These are phyloP conservation scores for Nasturtium officinale DNA, from an alignment of 345 rosid genomes.

Conservation along the genomic window DNA sequence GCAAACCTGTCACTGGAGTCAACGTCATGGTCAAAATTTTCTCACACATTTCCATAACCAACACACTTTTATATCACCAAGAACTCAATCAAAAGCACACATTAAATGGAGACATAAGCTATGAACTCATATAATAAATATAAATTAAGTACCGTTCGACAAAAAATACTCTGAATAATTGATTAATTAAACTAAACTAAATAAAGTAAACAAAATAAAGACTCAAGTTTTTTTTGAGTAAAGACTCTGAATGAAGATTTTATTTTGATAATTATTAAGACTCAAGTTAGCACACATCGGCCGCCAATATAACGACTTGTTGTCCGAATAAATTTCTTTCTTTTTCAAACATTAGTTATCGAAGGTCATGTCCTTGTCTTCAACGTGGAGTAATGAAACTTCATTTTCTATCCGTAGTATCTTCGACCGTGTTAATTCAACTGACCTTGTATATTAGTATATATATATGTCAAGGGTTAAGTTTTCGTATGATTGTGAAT, in stretches of 20 bases:
- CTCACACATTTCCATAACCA: slow-evolving; percentile 28
- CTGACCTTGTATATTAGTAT: neutral
- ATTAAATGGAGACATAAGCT: slow-evolving; percentile 37
- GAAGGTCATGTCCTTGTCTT: slow-evolving; percentile 13
- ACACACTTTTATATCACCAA: slow-evolving; percentile 23
- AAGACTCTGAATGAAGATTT: no score
- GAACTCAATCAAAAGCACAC: slow-evolving; percentile 25
- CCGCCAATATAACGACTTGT: neutral
- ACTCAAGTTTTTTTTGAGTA: no score
- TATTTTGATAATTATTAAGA: no score
- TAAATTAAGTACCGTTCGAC: neutral
- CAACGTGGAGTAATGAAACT: neutral
- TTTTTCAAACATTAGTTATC: neutral
- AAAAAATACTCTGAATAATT: neutral
- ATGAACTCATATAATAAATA: neutral
- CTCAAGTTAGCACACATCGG: neutral
- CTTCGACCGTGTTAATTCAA: neutral
- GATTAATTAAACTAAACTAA: neutral
- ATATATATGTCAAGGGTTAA: neutral
- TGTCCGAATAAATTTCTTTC: neutral
- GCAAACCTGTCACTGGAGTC: slow-evolving; percentile 41
- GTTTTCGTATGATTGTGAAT: neutral
- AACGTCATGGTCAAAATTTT: slow-evolving; percentile 33
- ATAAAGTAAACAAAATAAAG: neutral
- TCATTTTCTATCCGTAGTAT: neutral